Percentiles rank a stretch among this genome's conserved stretches.
These are phyloP conservation scores for Auricularia cornea DNA, from an alignment of 768 basidiomycete species.

Conservation along the genomic window DNA sequence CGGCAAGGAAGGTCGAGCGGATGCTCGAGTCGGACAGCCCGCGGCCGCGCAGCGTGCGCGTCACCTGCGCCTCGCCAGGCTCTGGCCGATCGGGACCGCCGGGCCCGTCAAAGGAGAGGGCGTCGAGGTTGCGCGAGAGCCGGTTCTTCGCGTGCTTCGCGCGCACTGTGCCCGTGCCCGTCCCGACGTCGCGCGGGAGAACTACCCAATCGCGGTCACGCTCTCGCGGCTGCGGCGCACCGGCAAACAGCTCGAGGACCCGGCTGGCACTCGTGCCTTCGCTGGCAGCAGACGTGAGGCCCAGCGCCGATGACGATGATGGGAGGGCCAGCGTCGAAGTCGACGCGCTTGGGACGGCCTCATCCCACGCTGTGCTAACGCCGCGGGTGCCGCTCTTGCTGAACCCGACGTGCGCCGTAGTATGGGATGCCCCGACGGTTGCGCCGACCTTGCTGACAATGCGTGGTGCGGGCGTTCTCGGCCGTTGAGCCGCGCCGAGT, in stretches of 20 bases:
- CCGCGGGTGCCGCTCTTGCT: conserved; percentile 49
- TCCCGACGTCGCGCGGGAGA: conserved; percentile 34
- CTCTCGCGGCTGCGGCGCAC: conserved; percentile 50
- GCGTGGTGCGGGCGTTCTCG: conserved; percentile 26
- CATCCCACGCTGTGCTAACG: conserved; percentile 36
- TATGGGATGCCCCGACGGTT: conserved; percentile 78
- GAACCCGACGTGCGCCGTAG: conserved; percentile 96
- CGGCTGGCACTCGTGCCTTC: conserved; percentile 14
- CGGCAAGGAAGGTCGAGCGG: conserved; percentile 66
- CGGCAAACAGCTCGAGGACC: conserved; percentile 88
- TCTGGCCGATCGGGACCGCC: conserved; percentile 30
- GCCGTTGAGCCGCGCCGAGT: neutral
- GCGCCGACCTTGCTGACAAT: conserved; percentile 74
- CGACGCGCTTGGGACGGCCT: conserved; percentile 20
- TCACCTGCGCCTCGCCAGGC: conserved; percentile 40
- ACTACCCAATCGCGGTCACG: conserved; percentile 55
- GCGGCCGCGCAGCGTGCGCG: conserved; percentile 63
- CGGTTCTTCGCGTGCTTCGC: conserved; percentile 15
- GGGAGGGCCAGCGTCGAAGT: neutral
- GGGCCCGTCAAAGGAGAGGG: conserved; percentile 29
- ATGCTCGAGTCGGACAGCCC: conserved; percentile 92
- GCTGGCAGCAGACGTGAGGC: conserved; percentile 10
- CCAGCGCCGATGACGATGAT: neutral
- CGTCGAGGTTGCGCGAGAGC: conserved; percentile 67
- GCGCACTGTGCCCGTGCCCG: conserved; percentile 6